Evolutionary conservation across 2,329 filamentous ascomycete genomes (phyloP).

Genomic region (Pezicula rhizophila): DNA sequence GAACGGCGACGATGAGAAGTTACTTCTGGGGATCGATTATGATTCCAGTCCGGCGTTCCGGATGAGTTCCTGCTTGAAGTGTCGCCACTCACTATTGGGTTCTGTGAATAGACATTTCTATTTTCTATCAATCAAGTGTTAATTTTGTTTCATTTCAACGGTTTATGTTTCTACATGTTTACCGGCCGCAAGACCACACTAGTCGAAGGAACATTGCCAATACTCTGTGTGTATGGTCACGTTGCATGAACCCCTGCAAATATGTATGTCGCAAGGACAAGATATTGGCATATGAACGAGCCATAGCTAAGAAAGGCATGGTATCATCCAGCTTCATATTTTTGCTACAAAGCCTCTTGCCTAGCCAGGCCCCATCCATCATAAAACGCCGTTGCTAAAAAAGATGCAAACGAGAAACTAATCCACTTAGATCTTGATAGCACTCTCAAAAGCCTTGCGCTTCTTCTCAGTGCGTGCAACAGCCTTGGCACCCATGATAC

Average conservation of each 20-base stretch:
- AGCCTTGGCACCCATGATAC: conserved; percentile 98
- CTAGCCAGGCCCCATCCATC: conserved; percentile 26
- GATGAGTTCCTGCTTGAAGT: no score
- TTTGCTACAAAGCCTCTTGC: conserved; percentile 17
- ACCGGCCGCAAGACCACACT: no score
- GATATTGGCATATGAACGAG: conserved; percentile 3
- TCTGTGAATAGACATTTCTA: no score
- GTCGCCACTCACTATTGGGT: no score
- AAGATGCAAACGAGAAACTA: conserved; percentile 16
- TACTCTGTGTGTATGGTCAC: neutral
- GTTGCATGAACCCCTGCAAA: neutral
- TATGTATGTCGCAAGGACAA: neutral
- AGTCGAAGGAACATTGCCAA: no score
- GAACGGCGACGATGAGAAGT: no score
- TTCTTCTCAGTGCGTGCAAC: conserved; percentile 60
- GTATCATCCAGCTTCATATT: conserved; percentile 29
- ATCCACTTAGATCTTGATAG: conserved; percentile 87
- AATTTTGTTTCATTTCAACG: no score
- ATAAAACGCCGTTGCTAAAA: conserved; percentile 25
- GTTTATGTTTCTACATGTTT: no score
- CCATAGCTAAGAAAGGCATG: conserved; percentile 13
- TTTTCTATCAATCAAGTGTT: no score
- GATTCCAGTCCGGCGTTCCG: no score
- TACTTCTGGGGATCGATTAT: no score
- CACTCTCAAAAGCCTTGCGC: conserved; percentile 82